Conservation (phyloP, 192 early-diverging fungal species). For the Linnemannia hyalina region DNA sequence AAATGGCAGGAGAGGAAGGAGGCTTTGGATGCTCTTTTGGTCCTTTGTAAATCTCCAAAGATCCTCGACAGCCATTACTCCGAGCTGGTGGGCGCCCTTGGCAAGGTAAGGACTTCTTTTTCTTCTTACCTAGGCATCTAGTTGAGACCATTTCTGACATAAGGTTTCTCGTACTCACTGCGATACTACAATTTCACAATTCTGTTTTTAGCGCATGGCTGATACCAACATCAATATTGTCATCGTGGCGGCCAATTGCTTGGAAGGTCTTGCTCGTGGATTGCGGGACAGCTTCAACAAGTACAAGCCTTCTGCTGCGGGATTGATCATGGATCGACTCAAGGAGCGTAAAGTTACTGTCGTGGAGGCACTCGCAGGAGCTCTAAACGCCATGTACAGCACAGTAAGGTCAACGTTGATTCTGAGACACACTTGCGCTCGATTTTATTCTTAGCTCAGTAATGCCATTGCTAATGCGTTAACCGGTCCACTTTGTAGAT, state of each 20-base stretch:
- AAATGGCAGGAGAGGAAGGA: slow-evolving; percentile 99
- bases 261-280: slow-evolving; percentile 85
- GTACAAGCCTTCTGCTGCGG: slow-evolving; percentile 78
- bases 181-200: neutral
- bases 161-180: neutral
- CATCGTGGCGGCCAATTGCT: slow-evolving; percentile 81
- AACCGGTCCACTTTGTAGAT: slow-evolving; percentile 9
- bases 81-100: slow-evolving; percentile 85
- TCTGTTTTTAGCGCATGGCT: slow-evolving; percentile 66
- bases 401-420: slow-evolving; percentile 56
- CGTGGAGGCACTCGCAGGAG: slow-evolving; percentile 82
- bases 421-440: neutral
- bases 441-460: neutral
- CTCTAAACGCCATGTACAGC: slow-evolving; percentile 88
- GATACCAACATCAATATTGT: slow-evolving; percentile 94
- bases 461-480: neutral
- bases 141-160: neutral
- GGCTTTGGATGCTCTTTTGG: slow-evolving; percentile 82
- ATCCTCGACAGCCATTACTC: slow-evolving; percentile 82
- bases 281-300: slow-evolving; percentile 84
- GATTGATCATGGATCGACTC: slow-evolving; percentile 88
- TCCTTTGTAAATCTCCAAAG: slow-evolving; percentile 77
- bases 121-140: neutral
- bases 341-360: slow-evolving; percentile 97
- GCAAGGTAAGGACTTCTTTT: slow-evolving; percentile 70